phyloP scores from a whole-genome alignment of 2,329 filamentous ascomycete species.

The Aspergillus sp. region DNA sequence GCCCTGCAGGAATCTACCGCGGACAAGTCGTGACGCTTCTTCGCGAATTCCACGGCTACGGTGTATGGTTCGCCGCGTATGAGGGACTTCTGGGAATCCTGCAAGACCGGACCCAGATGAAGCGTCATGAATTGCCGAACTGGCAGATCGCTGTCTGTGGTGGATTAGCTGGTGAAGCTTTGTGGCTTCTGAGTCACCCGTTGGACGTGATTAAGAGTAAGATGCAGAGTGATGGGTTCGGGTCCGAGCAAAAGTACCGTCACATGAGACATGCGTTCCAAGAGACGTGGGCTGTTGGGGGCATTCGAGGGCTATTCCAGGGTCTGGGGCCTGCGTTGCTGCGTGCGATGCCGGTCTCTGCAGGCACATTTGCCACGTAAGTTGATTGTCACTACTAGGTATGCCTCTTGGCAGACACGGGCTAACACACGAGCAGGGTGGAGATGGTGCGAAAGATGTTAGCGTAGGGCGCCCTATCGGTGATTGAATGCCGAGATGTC shows the following conservation, averaged over 20 bases:
- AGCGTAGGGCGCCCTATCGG: too few relatives aligned
- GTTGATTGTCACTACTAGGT: constrained; percentile 12
- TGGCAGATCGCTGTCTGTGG: constrained; percentile 91
- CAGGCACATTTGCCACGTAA: constrained; percentile 86
- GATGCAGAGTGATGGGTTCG: constrained; percentile 98
- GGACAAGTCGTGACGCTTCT: constrained; percentile 81
- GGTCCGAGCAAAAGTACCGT: constrained; percentile 66
- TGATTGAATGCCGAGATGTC: too few relatives aligned
- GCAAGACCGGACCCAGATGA: constrained; percentile 72
- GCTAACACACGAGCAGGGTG: too few relatives aligned
- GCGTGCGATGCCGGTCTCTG: constrained; percentile 95
- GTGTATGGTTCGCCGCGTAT: constrained; percentile 90
- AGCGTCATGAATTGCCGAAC: constrained; percentile 73
- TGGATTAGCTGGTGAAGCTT: constrained; percentile 85
- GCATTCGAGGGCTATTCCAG: constrained; percentile 86
- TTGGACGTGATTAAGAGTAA: constrained; percentile 99
- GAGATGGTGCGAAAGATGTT: too few relatives aligned
- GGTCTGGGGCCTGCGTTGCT: constrained; percentile 86
- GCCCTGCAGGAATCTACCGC: constrained; percentile 76
- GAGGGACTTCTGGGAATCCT: constrained; percentile 96
- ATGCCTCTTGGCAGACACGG: too few relatives aligned
- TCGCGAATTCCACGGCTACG: constrained; percentile 92
- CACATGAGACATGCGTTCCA: constrained; percentile 87
- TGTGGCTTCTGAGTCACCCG: constrained; percentile 93
- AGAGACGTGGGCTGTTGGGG: constrained; percentile 76